Evolutionary conservation across 1,139 yeast species (phyloP).

Genomic region (Entelexis paramagnoliae): DNA sequence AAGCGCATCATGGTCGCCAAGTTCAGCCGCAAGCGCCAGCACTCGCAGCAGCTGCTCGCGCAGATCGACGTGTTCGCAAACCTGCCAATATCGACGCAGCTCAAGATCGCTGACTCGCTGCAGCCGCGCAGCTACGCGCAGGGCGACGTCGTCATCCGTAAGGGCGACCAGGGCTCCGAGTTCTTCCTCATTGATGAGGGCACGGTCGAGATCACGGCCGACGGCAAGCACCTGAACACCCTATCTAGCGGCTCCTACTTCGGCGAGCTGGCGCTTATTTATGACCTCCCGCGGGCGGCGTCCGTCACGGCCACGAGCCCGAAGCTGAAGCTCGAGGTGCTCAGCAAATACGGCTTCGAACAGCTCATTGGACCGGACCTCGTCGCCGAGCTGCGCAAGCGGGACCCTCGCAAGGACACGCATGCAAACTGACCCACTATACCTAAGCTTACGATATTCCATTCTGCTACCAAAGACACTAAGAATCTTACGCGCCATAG

Average conservation of each 20-base stretch:
- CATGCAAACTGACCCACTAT: background rate
- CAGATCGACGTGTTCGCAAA: conserved; percentile 70
- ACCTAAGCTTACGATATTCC: conserved; percentile 4
- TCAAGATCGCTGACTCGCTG: conserved; percentile 89
- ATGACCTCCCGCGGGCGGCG: conserved; percentile 91
- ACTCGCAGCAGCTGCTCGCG: conserved; percentile 82
- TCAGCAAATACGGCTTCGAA: conserved; percentile 88
- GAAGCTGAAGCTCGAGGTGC: conserved; percentile 73
- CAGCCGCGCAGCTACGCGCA: conserved; percentile 62
- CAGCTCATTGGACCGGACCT: conserved; percentile 90
- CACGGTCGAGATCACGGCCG: conserved; percentile 58
- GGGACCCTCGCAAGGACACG: conserved; percentile 22
- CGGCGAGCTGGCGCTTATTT: conserved; percentile 88
- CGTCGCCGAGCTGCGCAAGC: conserved; percentile 28
- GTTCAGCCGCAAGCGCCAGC: conserved; percentile 76
- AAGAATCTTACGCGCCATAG: too few species aligned
- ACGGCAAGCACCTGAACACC: conserved; percentile 45
- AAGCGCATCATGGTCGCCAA: conserved; percentile 84
- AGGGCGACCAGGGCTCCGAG: conserved; percentile 88
- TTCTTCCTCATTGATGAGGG: conserved; percentile 88
- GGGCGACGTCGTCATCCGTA: conserved; percentile 67
- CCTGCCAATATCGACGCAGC: conserved; percentile 72
- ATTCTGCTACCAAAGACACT: background rate
- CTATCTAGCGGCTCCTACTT: conserved; percentile 81
- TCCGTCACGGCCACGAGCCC: conserved; percentile 68